Base-by-base conservation (phyloP, 495 filamentous ascomycete species). In the Amphirosellinia nigrospora region DNA sequence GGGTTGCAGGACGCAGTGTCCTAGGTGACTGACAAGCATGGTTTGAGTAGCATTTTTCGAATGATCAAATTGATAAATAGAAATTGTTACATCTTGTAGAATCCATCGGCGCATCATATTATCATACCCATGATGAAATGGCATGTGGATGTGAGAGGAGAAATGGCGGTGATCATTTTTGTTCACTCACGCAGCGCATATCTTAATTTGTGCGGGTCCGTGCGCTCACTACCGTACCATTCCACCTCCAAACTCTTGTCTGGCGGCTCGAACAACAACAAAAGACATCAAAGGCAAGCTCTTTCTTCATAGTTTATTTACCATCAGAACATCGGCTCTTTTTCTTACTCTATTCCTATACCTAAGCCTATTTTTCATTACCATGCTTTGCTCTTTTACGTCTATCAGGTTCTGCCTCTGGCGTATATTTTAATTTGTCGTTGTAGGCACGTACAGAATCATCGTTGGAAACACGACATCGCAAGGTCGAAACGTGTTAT, bases 91-190 rank as follows among this genome's bases (percentile, higher is more conserved):
- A 63, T 45, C 23, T 61, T 61, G 11, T 63, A 63, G 11, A 63
- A 63, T 19, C 34, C 30, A n/a, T 1, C 9, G 26, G 39, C 13
- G 38, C 36, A 45, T 63, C 58, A 41, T 2, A 13, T 30, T 63
- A 36, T 41, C 36, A 23, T 36, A 23, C 41, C 13, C 2, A 61
- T 2, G 2, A 21, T 6, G 21, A 28, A 36, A 36, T 36, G 16
- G 1, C 38, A 34, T 1, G 58, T 38, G 21, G 34, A 21, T 36
- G 19, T 13, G 58, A 39, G 36, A 26, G 58, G 36, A 46, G 60
- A 63, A 63, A 46, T 63, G 60, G 60, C 60, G 60, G 60, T 63
- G 60, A 46, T 63, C 13, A 30, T 63, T 63, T 63, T 23, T 36
- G n/a, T 62, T 43, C 1, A 30, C 21, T 15, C 39, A 36, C 38